Base-by-base conservation (phyloP, 345 rosid species). In the Ceriops tagal region DNA sequence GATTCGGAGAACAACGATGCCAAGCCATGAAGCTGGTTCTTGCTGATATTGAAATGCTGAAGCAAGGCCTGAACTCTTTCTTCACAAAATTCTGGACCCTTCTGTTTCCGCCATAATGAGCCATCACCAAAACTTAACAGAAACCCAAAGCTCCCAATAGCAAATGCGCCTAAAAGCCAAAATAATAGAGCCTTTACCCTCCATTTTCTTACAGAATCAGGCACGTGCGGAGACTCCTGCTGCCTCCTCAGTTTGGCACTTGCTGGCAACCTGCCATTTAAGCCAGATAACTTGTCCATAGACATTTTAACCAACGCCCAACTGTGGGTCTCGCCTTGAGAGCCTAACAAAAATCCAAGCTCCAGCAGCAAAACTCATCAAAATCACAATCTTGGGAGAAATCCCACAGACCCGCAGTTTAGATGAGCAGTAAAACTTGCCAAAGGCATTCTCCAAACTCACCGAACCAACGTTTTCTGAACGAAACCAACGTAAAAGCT, bases 1-100 rank as follows among this genome's bases (percentile, higher is more conserved):
- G 88, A 85, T 69, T 82, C 88, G 60, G 81, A 78, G 80, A 87
- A 84, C 39, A 85, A 66, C 68, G 91, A 81, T 78, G 84, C 88
- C 68, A 88, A 76, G 75, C 75, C 82, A 78, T 77, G 83, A 79
- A 88, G 82, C 73, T 84, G 90, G 78, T 79, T 82, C 78, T 70
- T 76, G 82, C 91, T 88, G 66, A 87, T 81, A 75, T 90, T 89
- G 80, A 78, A 82, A 73, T 84, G 81, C 75, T 74, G 81, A 56
- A 79, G 71, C 62, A 83, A 78, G 73, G 83, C 81, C 69, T 69
- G 76, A 70, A 76, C 84, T 73, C 71, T 77, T 56, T 75, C 88
- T 71, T 73, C 87, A 83, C 82, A 74, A 47, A 78, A 79, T 52
- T 69, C 71, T 35, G 66, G 16, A 60, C 13, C 32, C 53, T 60